phyloP scores from a whole-genome alignment of 2,329 filamentous ascomycete genomes.

The Fusarium nanum region DNA sequence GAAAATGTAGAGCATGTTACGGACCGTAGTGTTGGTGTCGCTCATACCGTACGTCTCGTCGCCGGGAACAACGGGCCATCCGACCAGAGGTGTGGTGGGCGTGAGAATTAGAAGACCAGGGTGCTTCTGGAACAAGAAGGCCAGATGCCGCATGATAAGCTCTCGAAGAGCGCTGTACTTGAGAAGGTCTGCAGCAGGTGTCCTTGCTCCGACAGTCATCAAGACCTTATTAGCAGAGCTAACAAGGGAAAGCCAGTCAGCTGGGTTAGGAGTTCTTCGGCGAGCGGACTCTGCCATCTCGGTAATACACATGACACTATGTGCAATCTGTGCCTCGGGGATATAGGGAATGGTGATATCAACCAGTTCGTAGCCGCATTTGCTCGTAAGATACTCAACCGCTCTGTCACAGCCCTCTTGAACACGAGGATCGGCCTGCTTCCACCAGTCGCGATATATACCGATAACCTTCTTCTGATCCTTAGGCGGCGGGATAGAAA shows the following conservation, averaged over 20 bases:
- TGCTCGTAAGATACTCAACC: constrained; percentile 66
- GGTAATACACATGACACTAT: constrained; percentile 79
- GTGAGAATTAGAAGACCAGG: constrained; percentile 83
- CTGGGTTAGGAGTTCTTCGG: constrained; percentile 56
- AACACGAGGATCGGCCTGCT: constrained; percentile 69
- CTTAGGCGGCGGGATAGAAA: constrained; percentile 60
- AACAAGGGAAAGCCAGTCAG: constrained; percentile 65
- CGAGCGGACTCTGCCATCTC: constrained; percentile 70
- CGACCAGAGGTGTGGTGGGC: constrained; percentile 79
- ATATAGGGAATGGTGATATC: constrained; percentile 75
- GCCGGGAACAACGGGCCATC: constrained; percentile 72
- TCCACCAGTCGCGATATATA: constrained; percentile 68
- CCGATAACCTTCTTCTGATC: constrained; percentile 73
- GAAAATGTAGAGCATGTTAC: constrained; percentile 87
- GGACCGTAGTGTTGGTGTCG: constrained; percentile 78
- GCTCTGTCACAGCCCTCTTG: constrained; percentile 69
- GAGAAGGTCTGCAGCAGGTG: constrained; percentile 75
- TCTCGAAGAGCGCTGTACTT: constrained; percentile 79
- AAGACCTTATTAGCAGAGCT: constrained; percentile 77
- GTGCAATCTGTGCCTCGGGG: constrained; percentile 79
- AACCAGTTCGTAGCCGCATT: constrained; percentile 61
- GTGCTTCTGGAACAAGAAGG: constrained; percentile 74
- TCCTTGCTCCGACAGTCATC: constrained; percentile 71
- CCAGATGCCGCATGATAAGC: constrained; percentile 82
- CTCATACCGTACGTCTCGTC: constrained; percentile 78